Evolutionary conservation across 768 basidiomycete species (phyloP), one percentile per base, ranked within the genome.

Genomic region (Tylopilus cervinicoccineus): DNA sequence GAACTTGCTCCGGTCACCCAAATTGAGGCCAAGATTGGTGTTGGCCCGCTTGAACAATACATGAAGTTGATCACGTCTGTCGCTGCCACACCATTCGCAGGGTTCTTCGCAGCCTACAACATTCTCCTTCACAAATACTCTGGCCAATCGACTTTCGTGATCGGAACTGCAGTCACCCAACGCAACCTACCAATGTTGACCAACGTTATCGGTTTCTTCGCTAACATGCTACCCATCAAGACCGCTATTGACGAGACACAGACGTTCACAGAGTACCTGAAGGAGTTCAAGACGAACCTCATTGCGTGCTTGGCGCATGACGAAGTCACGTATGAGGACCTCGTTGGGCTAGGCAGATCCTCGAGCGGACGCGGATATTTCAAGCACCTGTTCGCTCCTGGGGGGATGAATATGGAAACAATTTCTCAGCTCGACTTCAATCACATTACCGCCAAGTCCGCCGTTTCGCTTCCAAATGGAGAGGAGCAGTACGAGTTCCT

Each of bases 101-200:
- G 59, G 13, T 66, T 65, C 52, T 65, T 66, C 27, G 64, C 64
- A 2, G 64, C 57, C 4, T 65, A 65, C 43, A 65, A 65, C 10
- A n/a, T 66, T n/a, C 62, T 65, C 13, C 60, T 65, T 41, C 59
- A 66, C 58, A 66, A 66, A 17, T 66, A 66, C 48, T 66, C 64
- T n/a, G 50, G 57, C 13, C 64, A 66, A 34, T 48, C 55, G 16
- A 60, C 60, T 0, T 64, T 65, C 43, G 53, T 58, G 4, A 57
- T 65, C 13, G 64, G 64, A 11, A 65, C 64, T 32, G 58, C 64
- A 6, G 65, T 64, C 48, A 66, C 62, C 5, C 65, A 66, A 26
- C 58, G 65, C 17, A 66, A 61, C 41, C 48, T 66, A 11, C 54
- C 64, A 5, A 56, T 67, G 50, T 41, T 66, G 27, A 13, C 49